Evolutionary conservation across 1,284 basidiomycete genomes (phyloP), one percentile per base, ranked within the genome.

Genomic region (Ceratobasidium sp.): DNA sequence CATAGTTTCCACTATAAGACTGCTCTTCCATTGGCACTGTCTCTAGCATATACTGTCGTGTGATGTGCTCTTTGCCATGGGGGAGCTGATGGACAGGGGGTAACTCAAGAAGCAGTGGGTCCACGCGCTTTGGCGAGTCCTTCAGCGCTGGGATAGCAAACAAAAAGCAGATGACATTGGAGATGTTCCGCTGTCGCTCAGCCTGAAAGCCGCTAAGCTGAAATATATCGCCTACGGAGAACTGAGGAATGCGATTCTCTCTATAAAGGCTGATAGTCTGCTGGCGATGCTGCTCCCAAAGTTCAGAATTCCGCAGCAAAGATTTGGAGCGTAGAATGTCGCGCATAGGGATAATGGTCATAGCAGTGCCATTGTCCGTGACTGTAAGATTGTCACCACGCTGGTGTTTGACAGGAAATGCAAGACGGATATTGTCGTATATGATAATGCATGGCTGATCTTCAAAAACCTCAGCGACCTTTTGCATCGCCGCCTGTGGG

Each of bases 391-490:
- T 32, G 23, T 59, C 41, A 8, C 14, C 26, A 38, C 30, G 57
- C 30, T 59, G 30, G 23, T 38, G 32, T 26, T 59, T 59, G 57
- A 59, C 57, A 35, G 35, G 57, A 44, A 59, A 59, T 9, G 57
- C 16, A 16, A 59, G 57, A 9, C 57, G 57, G 57, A 59, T 38
- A 38, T 59, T 59, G 57, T 59, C 57, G 57, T 59, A 26, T 11
- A 59, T 38, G 4, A 63, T 13, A 35, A 62, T 3, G 44, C 32
- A 44, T 5, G 59, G 38, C 23, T 62, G 59, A 16, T 14, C 5
- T 18, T 43, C 59, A 26, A 62, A 28, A 13, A 62, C 21, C 9
- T 38, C 21, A 14, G 9, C 26, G 9, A 26, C 23, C 5, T 18
- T n/a, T 3, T 44, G 18, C 32, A 62, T 35, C 28, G 35, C 38